These are phyloP conservation scores for Mortierella polycephala DNA, from an alignment of 371 early-diverging fungal genomes.

Conservation along the genomic window DNA sequence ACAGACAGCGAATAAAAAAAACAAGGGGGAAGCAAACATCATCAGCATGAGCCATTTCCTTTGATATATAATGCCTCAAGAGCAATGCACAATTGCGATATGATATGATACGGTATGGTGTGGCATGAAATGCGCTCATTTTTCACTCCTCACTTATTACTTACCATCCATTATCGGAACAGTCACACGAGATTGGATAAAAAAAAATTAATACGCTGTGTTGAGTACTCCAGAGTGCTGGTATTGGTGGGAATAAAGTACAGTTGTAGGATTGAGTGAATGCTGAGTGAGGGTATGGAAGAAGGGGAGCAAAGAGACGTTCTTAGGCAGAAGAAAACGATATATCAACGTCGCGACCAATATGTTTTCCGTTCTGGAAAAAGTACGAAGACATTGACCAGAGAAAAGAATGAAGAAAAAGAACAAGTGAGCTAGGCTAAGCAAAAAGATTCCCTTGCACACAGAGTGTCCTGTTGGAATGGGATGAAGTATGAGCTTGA, in stretches of 20 bases:
- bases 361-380: constrained; percentile 56
- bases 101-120: too few relatives aligned
- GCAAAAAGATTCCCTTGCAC: neutral
- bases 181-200: constrained; percentile 24
- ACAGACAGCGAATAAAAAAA: neutral
- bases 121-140: neutral
- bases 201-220: neutral
- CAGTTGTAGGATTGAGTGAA: neutral
- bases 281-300: constrained; percentile 5
- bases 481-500: neutral
- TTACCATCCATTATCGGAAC: constrained; percentile 44
- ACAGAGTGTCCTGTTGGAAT: neutral
- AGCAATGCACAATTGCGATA: neutral
- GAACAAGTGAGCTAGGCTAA: neutral
- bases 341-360: constrained; percentile 56
- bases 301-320: neutral
- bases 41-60: neutral
- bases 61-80: neutral
- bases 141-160: neutral
- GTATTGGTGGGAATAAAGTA: too few relatives aligned
- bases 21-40: neutral
- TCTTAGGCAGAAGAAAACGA: neutral
- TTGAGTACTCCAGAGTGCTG: too few relatives aligned
- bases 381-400: constrained; percentile 56
- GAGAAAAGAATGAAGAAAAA: constrained; percentile 2